Base-by-base conservation (phyloP, 2,329 filamentous ascomycete species). In the Diplodia intermedia region DNA sequence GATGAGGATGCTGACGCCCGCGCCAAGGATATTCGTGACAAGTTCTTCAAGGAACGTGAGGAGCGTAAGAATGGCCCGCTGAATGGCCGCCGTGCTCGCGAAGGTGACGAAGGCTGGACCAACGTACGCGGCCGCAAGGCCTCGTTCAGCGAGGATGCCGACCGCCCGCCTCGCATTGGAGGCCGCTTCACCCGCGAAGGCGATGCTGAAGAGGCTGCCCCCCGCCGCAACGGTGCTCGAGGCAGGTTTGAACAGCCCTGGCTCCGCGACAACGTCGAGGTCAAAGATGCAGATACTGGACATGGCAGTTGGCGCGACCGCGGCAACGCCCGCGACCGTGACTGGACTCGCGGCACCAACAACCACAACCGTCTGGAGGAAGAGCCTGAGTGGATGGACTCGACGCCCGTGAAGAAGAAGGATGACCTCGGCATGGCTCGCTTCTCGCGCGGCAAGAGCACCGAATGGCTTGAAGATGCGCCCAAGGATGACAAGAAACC, bases 381-480 rank as follows among this genome's bases (percentile, higher is more conserved):
- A 36, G 66, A 68, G 14, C 66, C 66, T 6, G 66, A 68, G 36
- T 68, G 66, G 66, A 55, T 55, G 26, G 66, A 68, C 18, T 49
- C 66, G n/a, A 54, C 65, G 9, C 33, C 40, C 1, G 47, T 31
- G 11, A 57, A 68, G 61, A 65, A 55, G 50, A 93, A 96, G 76
- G 89, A 91, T 71, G 92, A 97, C 1, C 36, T 68, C 20, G 66
- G 66, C 50, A 68, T 68, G 66, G 66, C n/a, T 20, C 56, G 57
- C 26, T 54, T 56, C 38, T n/a, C 47, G 4, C 66, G 66, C 29
- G 36, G 11, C 31, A 53, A 63, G 49, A 57, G 66, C 62, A 94
- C 94, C 5, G 94, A 97, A 79, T 97, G 94, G 94, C 85, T 97
- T 79, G 93, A 96, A 75, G 76, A 80, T 49, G 86, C 90, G 69